These are phyloP conservation scores for Candida khao-thaluensis DNA, from an alignment of 805 yeast genomes.

Conservation along the genomic window DNA sequence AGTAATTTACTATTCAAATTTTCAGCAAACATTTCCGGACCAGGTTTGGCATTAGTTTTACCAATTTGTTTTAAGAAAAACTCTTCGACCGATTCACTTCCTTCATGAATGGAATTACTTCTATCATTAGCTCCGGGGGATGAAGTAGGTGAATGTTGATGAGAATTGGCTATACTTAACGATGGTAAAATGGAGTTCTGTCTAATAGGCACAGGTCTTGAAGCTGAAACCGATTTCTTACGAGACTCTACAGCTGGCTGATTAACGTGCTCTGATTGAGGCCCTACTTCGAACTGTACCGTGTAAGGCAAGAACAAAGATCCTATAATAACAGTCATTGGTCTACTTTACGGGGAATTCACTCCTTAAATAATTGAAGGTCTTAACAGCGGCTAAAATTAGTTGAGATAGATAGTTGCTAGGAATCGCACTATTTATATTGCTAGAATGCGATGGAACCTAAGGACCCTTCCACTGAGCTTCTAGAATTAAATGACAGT, in stretches of 20 bases:
- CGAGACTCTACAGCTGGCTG: conserved; percentile 4
- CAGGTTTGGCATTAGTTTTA: neutral
- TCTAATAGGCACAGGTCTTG: conserved; percentile 12
- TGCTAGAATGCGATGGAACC: conserved; percentile 4
- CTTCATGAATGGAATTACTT: neutral
- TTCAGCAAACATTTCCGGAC: conserved; percentile 19
- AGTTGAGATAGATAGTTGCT: no score
- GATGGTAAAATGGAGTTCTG: conserved; percentile 34
- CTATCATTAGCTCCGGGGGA: conserved; percentile 7
- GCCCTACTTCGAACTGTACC: conserved; percentile 60
- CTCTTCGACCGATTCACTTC: conserved; percentile 14
- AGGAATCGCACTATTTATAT: neutral
- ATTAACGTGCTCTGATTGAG: conserved; percentile 10
- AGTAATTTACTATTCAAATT: conserved; percentile 25
- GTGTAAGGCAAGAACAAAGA: conserved; percentile 76
- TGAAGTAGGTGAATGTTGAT: conserved; percentile 13
- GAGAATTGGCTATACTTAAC: conserved; percentile 35
- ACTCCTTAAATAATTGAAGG: neutral
- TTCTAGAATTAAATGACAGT: conserved; percentile 19
- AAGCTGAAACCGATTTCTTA: conserved; percentile 6
- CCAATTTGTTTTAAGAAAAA: conserved; percentile 13
- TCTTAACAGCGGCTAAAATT: no score
- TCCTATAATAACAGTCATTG: conserved; percentile 65
- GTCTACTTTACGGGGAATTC: no score
- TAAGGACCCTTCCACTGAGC: no score